Evolutionary conservation across 108 stramenopile genomes (phyloP), one percentile per base, ranked within the genome.

Genomic region (Asterionellopsis glacialis): DNA sequence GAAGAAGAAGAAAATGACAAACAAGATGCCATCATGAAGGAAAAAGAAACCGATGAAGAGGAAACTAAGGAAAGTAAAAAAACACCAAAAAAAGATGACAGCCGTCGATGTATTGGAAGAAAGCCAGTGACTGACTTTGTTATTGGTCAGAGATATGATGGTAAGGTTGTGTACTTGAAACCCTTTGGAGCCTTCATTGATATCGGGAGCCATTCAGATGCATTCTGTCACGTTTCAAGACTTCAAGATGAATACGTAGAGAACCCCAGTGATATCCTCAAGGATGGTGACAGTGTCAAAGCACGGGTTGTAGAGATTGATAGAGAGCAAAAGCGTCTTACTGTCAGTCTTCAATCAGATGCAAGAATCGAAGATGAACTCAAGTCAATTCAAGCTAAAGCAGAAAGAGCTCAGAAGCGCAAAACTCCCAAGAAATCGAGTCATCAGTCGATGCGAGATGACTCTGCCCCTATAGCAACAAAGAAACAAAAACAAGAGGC

Each of bases 161-260:
- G 81, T 51, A 84, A 68, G 45, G 85, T 94, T 7, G 80, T 84
- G 11, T 94, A 94, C 64, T 75, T 88, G 57, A 94, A 94, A 68
- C 71, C 81, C 7, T 82, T 93, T 55, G 93, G 93, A 18, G 75
- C 82, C n/a, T 94, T 94, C 59, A 74, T 94, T 22, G 93, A 94
- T 57, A 85, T 94, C 57, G 81, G 81, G 16, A 83, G 81, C 45
- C 93, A 94, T 69, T 80, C 79, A 16, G 93, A 94, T 66, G 93
- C 85, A 24, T 90, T 94, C 68, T 86, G 84, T 63, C 93, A 94
- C 57, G 84, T 90, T 4, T 85, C 83, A 14, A 79, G 87, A n/a
- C 61, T 87, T 16, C 62, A 67, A 3, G 87, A 94, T 59, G 83
- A 78, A 16, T 94, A 67, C 67, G 84, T 87, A 16, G 64, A 77